Base-by-base conservation (phyloP, 2,329 filamentous ascomycete species). In the Arthrobotrys pseudoclavata region DNA sequence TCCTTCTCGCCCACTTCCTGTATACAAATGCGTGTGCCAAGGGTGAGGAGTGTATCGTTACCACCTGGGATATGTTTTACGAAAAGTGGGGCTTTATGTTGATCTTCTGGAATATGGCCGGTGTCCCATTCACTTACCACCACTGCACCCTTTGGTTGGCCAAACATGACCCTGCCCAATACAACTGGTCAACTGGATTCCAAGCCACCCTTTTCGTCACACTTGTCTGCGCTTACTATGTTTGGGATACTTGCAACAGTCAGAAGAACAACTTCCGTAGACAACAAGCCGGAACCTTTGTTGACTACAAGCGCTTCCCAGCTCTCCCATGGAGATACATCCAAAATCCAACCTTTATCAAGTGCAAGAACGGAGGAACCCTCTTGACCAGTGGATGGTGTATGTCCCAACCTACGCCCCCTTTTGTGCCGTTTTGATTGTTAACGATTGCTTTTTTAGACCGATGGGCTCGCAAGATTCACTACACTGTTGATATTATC, bases 41-140 rank as follows among this genome's bases (percentile, higher is more conserved):
- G 86, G 94, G 92, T 57, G 94, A 97, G 85, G 93, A 97, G 85
- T 89, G 93, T 83, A 97, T 97, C 84, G 88, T 93, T 75, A 92
- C 92, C 7, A 96, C 93, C 61, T 97, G 94, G 91, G 94, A 97
- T 82, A 97, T 97, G 91, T 97, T 96, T 86, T 95, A 93, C 82
- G 94, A 97, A 87, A 97, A 97, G 86, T 94, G 92, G 89, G 94
- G 94, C 64, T 97, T 97, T 86, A 97, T 97, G 94, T 89, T 97
- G 80, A 96, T 96, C 84, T 97, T 97, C 89, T 97, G 94, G 94
- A 97, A 97, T 85, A 87, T 97, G 83, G 93, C 94, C 55, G 94
- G 94, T 80, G 94, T 97, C 26, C 94, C 94, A 13, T 87, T 97
- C 64, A 94, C 90, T 68, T 97, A 97, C 87, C 97, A 93, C 86